Percentiles rank a stretch among this genome's conserved stretches.
These are phyloP conservation scores for Moesziomyces antarcticus DNA, from an alignment of 1,284 basidiomycete genomes.

Conservation along the genomic window DNA sequence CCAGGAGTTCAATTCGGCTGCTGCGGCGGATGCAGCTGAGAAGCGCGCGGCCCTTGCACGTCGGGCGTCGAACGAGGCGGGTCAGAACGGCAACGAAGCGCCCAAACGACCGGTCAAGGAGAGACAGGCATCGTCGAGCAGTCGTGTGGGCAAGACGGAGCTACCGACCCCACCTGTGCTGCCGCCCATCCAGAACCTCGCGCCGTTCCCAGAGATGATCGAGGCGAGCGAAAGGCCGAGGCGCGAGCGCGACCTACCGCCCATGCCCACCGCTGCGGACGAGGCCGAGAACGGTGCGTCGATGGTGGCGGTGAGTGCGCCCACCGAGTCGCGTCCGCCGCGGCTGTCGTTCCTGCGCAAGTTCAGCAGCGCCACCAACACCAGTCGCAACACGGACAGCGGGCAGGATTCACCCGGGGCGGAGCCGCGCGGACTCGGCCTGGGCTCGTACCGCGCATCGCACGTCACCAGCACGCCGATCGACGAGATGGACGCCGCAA, in stretches of 20 bases:
- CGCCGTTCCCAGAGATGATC: slow-evolving; percentile 40
- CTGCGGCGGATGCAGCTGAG: slow-evolving; percentile 53
- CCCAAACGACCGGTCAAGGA: slow-evolving; percentile 24
- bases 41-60: slow-evolving; percentile 32
- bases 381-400: slow-evolving; percentile 24
- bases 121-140: slow-evolving; percentile 24
- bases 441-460: slow-evolving; percentile 4
- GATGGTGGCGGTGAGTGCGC: slow-evolving; percentile 28
- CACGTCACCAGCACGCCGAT: slow-evolving; percentile 17
- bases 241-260: slow-evolving; percentile 39
- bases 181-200: slow-evolving; percentile 52
- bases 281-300: slow-evolving; percentile 7
- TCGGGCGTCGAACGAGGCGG: slow-evolving; percentile 8
- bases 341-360: slow-evolving; percentile 44
- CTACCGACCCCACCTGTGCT: slow-evolving; percentile 34
- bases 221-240: neutral
- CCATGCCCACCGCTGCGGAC: slow-evolving; percentile 33
- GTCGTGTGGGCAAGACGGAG: slow-evolving; percentile 27
- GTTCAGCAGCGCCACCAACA: slow-evolving; percentile 29
- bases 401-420: slow-evolving; percentile 15
- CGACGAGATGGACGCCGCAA: slow-evolving; percentile 34
- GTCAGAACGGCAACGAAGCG: slow-evolving; percentile 3
- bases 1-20: slow-evolving; percentile 16
- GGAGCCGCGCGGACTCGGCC: slow-evolving; percentile 6
- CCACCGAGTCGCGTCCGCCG: slow-evolving; percentile 26